Percentiles rank a stretch among this genome's conserved stretches.
Conservation (phyloP, 805 yeast genomes). For the Wickerhamomyces kurtzmanii region DNA sequence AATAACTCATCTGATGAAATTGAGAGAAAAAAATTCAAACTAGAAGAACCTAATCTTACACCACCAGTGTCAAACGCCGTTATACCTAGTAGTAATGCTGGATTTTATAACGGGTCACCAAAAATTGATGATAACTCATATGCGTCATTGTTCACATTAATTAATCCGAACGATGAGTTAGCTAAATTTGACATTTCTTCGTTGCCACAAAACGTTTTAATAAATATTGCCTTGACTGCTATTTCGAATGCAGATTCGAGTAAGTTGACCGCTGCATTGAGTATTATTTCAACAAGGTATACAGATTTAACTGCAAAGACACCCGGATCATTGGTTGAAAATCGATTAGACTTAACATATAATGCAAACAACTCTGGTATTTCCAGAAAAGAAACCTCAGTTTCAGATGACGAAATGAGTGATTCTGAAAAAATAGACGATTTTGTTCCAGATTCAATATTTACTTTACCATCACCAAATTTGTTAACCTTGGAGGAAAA, state of each 20-base stretch:
- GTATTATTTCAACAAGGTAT: constrained; percentile 62
- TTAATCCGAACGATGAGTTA: constrained; percentile 49
- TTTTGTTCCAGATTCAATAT: constrained; percentile 30
- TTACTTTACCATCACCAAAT: constrained; percentile 49
- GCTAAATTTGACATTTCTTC: constrained; percentile 61
- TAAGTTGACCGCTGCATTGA: constrained; percentile 53
- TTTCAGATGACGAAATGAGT: constrained; percentile 11
- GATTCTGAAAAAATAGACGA: constrained; percentile 22
- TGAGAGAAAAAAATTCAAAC: constrained; percentile 13
- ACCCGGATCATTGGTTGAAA: too few species aligned
- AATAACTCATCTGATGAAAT: constrained; percentile 16
- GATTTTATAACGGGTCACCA: constrained; percentile 22
- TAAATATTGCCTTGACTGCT: constrained; percentile 58
- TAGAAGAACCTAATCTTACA: constrained; percentile 11
- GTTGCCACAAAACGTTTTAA: constrained; percentile 55
- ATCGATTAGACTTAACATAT: too few species aligned
- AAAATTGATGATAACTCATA: constrained; percentile 35
- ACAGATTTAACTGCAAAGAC: constrained; percentile 32
- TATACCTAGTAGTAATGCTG: constrained; percentile 7
- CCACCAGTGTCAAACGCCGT: constrained; percentile 10
- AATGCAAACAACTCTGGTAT: too few species aligned
- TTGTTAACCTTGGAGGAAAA: constrained; percentile 43
- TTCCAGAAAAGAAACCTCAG: too few species aligned
- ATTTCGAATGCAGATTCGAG: constrained; percentile 42
- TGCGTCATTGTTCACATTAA: constrained; percentile 58